Base-by-base conservation (phyloP, 1,139 yeast genomes). In the Keqinozyma sinolaborantium region DNA sequence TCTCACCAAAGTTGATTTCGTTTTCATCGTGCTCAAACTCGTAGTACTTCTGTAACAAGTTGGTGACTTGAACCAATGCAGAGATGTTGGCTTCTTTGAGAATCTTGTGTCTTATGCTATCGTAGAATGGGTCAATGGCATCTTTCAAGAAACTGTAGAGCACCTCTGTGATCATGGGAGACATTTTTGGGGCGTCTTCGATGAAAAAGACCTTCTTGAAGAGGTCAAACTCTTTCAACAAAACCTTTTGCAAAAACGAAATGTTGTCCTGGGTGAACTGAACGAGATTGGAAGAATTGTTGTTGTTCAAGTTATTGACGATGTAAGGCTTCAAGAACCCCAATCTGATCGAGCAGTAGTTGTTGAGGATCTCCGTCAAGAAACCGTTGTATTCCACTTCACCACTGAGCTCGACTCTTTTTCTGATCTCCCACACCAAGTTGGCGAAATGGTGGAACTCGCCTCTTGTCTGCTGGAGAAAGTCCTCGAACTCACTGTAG, bases 91-190 rank as follows among this genome's bases (percentile, higher is more conserved):
- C 63, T 49, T 88, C 97, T 36, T 81, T 71, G 24, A 88, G 65
- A 2, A 86, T 74, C 30, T 73, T 64, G 35, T 79, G 73, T 38
- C 97, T 68, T 20, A 86, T 56, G 2, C 68, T 57, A 43, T 85
- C 94, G 48, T 87, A 83, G 16, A 90, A 60, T 0, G 95, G 94
- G 28, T 87, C 95, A 26, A 86, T 64, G 4, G 84, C 47, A 19
- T 65, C 69, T 27, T 70, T 73, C 36, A 84, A 72, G 77, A 86
- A 86, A 9, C 61, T 59, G 39, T 70, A 64, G 33, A 79, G 58
- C 15, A 60, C 63, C 5, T 50, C 50, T 10, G 48, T 48, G 6
- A 68, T 51, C 33, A 39, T 39, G 11, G 30, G 24, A n/a, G 40
- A 12, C 11, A 44, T 37, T 45, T 51, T 21, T 50, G 42, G 20